A percentile compares a stretch with the other conserved stretches of the same genome.
phyloP scores from a whole-genome alignment of 164 flowering plant species.

The Vitis rotundifolia region DNA sequence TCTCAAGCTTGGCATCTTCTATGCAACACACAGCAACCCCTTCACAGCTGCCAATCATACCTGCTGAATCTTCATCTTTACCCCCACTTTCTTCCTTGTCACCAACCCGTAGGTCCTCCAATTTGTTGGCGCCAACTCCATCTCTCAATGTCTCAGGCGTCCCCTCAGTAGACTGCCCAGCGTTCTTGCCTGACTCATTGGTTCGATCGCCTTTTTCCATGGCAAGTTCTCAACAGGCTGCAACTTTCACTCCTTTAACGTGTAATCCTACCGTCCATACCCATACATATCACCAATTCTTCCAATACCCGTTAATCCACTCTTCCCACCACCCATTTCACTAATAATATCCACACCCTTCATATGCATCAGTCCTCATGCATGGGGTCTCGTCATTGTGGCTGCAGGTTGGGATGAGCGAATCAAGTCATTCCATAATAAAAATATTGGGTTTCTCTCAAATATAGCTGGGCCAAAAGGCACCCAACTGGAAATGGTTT shows the following conservation, averaged over 20 bases:
- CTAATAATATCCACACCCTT: too few relatives aligned
- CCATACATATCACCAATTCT: too few relatives aligned
- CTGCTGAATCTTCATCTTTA: conserved; percentile 37
- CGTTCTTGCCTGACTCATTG: conserved; percentile 69
- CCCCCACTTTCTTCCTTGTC: conserved; percentile 62
- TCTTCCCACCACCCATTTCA: too few relatives aligned
- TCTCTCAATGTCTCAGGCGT: conserved; percentile 38
- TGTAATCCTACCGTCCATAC: conserved; percentile 96
- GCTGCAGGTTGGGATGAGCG: too few relatives aligned
- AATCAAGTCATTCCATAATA: too few relatives aligned
- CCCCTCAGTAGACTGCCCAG: conserved; percentile 60
- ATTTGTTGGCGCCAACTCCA: conserved; percentile 28
- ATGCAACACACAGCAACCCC: conserved; percentile 36
- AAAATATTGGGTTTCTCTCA: conserved; percentile 67
- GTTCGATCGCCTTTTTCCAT: conserved; percentile 42
- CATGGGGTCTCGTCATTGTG: too few relatives aligned
- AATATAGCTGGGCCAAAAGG: conserved; percentile 94
- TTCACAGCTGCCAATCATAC: conserved; percentile 33
- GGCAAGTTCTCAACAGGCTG: conserved; percentile 66
- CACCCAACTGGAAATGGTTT: conserved; percentile 86
- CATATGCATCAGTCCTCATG: too few relatives aligned
- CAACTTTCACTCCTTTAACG: conserved; percentile 77
- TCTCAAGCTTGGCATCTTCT: conserved; percentile 10
- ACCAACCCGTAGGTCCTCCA: conserved; percentile 41
- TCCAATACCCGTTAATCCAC: too few relatives aligned